Base-by-base conservation (phyloP, 495 filamentous ascomycete species). In the Penicillium parvum region DNA sequence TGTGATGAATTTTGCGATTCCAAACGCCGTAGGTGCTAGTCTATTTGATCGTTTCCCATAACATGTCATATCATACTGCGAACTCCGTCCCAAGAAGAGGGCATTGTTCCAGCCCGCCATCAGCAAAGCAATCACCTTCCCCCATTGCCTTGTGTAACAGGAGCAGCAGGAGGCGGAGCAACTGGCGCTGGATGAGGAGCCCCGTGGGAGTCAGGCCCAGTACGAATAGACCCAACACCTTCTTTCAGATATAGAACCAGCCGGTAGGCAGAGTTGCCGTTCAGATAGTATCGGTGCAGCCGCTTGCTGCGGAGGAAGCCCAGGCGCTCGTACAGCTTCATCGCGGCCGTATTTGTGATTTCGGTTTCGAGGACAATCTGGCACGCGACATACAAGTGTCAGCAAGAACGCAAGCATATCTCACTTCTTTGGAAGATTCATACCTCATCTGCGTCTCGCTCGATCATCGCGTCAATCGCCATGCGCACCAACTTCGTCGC, bases 291-390 rank as follows among this genome's bases (percentile, higher is more conserved):
- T 32, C 94, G 78, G 59, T 97, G 90, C 28, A 99, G 71, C 33
- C 86, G 83, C 67, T 99, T 99, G 46, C 87, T 95, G 40, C 90
- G 73, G 18, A 99, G 61, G 57, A 99, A 99, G 1, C 94, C 94
- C 4, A 99, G 71, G 1, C 90, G 73, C 58, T 97, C 94, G 66
- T 99, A 99, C 1, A 99, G 72, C 42, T 87, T 85, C 71, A 96
- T 91, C 5, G 89, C 90, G 4, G 89, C 86, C 3, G 82, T 81
- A 62, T 99, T 99, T 12, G 84, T 90, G 58, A 91, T 88, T 69
- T 99, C 94, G 2, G 94, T 99, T 73, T 99, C 94, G 28, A 99
- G 80, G 7, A 90, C 90, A 25, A 98, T 78, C 82, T 86, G 48
- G 12, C n/a, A 30, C 16, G n/a, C 22, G 26, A 36, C 37, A 48